Percentiles rank a stretch among this genome's conserved stretches.
These are phyloP conservation scores for Zymoseptoria crescenta DNA, from an alignment of 2,329 filamentous ascomycete species.

Conservation along the genomic window DNA sequence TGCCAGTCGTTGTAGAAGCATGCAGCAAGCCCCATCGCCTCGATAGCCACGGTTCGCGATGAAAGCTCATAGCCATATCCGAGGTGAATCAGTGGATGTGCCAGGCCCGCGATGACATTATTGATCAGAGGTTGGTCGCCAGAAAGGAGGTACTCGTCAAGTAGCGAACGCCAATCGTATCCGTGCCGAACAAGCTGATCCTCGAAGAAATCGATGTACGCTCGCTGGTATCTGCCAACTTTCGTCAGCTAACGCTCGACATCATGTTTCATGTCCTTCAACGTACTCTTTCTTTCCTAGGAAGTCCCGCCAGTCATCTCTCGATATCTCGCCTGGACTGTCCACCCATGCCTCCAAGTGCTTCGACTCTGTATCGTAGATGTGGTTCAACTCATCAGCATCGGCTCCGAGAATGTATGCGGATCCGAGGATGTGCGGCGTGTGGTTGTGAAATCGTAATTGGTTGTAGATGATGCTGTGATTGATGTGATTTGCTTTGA, in stretches of 20 bases:
- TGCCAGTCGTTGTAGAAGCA: constrained; percentile 52
- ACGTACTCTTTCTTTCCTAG: constrained; percentile 62
- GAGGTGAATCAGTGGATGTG: constrained; percentile 86
- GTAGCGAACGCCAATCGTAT: constrained; percentile 77
- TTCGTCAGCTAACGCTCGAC: constrained; percentile 1
- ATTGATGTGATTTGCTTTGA: constrained; percentile 88
- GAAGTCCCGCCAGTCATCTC: constrained; percentile 79
- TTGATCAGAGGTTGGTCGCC: constrained; percentile 73
- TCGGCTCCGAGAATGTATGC: constrained; percentile 78
- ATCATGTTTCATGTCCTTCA: constrained; percentile 1
- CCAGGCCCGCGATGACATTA: constrained; percentile 69
- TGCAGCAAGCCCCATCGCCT: constrained; percentile 66
- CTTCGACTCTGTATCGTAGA: constrained; percentile 72
- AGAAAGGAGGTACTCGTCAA: constrained; percentile 67
- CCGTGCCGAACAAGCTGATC: constrained; percentile 69
- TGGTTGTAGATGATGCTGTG: constrained; percentile 74
- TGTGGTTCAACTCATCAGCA: constrained; percentile 61
- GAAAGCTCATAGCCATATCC: constrained; percentile 89
- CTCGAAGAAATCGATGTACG: constrained; percentile 92
- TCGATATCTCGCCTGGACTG: constrained; percentile 74
- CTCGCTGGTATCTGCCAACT: constrained; percentile 63
- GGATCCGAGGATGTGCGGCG: constrained; percentile 72
- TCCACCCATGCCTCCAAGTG: constrained; percentile 71
- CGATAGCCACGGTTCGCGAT: constrained; percentile 77
- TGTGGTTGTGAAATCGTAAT: constrained; percentile 71